These are phyloP conservation scores for Kwoniella heveanensis DNA, from an alignment of 768 basidiomycete species.

Conservation along the genomic window DNA sequence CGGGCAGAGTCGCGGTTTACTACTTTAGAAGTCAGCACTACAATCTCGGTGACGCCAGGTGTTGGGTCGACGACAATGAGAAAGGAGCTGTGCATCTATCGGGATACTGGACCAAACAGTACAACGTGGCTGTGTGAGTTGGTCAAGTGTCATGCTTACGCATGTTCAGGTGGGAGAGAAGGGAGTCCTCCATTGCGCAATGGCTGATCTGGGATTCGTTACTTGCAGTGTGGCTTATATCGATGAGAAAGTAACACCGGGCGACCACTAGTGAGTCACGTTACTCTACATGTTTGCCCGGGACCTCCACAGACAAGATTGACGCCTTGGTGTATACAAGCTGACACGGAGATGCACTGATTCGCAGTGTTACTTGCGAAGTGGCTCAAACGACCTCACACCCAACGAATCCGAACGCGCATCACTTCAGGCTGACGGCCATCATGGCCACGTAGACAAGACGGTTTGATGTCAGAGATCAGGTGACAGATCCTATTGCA, in stretches of 20 bases:
- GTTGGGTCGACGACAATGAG: slow-evolving; percentile 55
- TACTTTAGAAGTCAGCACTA: slow-evolving; percentile 50
- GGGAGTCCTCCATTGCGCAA: neutral
- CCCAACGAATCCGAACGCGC: slow-evolving; percentile 43
- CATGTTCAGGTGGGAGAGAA: neutral
- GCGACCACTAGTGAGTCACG: slow-evolving; percentile 52
- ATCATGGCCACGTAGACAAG: slow-evolving; percentile 55
- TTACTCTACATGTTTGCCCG: neutral
- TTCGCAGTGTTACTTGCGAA: slow-evolving; percentile 48
- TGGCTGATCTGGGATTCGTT: slow-evolving; percentile 6
- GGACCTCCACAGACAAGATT: no score
- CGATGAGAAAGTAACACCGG: slow-evolving; percentile 53
- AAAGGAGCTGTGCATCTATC: slow-evolving; percentile 41
- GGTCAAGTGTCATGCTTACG: no score
- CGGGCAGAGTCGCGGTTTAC: slow-evolving; percentile 54
- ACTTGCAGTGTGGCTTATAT: slow-evolving; percentile 51
- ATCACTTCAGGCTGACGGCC: slow-evolving; percentile 50
- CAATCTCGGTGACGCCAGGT: slow-evolving; percentile 47
- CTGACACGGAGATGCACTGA: neutral
- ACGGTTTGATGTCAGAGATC: neutral
- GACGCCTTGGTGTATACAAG: no score
- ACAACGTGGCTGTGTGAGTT: slow-evolving; percentile 52
- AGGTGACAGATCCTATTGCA: neutral
- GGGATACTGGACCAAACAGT: slow-evolving; percentile 49
- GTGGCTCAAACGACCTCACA: slow-evolving; percentile 44